Base-by-base conservation (phyloP, 805 yeast species). In the Metschnikowia aberdeeniae region DNA sequence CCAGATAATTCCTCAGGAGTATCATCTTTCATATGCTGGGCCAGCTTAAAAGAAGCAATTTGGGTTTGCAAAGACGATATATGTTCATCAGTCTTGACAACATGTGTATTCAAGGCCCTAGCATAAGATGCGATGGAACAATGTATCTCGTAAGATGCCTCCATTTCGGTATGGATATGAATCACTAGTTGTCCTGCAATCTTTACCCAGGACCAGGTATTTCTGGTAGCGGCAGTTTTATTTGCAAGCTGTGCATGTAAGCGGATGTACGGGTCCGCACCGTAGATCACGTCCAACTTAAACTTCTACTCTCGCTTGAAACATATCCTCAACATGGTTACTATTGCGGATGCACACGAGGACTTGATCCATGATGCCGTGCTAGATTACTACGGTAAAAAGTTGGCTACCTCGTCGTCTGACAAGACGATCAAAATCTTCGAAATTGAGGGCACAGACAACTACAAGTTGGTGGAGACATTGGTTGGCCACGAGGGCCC, bases 351-450 rank as follows among this genome's bases (percentile, higher is more conserved):
- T 67, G 93, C 95, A 22, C 97, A 90, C 66, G 89, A 86, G 53
- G 97, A 89, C 67, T 72, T 89, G 60, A 88, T 89, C 59, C 99
- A 93, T 66, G 99, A 93, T 62, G 99, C 98, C 13, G 96, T 88
- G 43, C 78, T 93, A 60, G 99, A 93, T 65, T 93, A 92, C 73
- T 93, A 93, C 63, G 99, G 99, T 24, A 89, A 89, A 64, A 78
- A 96, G 53, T 75, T 93, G 48, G 99, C 99, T 45, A 55, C 58
- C 34, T 45, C 54, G 27, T 49, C 54, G 14, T 51, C 55, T 26
- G 58, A 55, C 44, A 53, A 53, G 33, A 49, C 57, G 19, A 53
- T 55, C 51, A 51, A 51, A 42, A 51, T 55, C 47, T 55, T 55
- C 40, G 58, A 55, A 33, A 45, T 55, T n/a, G 58, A 55, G 24